A percentile compares a stretch with the other conserved stretches of the same genome.
These are phyloP conservation scores for Penicillium steckii DNA, from an alignment of 495 filamentous ascomycete genomes.

Conservation along the genomic window DNA sequence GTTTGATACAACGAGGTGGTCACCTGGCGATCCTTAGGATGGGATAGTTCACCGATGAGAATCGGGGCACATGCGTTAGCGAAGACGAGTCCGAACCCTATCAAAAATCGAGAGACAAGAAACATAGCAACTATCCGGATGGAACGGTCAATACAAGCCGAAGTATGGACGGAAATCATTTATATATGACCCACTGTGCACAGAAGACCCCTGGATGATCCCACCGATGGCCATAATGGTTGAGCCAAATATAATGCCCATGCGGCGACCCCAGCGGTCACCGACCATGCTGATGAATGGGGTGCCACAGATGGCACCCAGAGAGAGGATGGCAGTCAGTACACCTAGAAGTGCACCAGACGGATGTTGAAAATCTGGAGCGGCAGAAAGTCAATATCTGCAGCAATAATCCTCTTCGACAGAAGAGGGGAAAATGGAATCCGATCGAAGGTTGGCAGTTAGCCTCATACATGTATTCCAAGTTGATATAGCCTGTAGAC, in stretches of 20 bases:
- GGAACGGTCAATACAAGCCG: no score
- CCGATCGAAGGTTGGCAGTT: background rate
- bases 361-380: background rate
- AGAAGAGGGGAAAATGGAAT: no score
- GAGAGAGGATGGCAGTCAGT: conserved; percentile 27
- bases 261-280: conserved; percentile 53
- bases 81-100: conserved; percentile 64
- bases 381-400: background rate
- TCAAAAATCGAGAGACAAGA: conserved; percentile 61
- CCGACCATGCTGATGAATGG: conserved; percentile 59
- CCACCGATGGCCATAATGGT: conserved; percentile 57
- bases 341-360: conserved; percentile 28
- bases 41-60: conserved; percentile 63
- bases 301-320: conserved; percentile 54
- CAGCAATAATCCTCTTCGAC: no score
- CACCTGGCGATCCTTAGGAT: conserved; percentile 65
- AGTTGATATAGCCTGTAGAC: conserved; percentile 57
- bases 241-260: conserved; percentile 61
- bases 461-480: conserved; percentile 54
- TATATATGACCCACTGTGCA: conserved; percentile 13
- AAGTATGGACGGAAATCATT: background rate
- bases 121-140: conserved; percentile 63
- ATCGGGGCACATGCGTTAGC: conserved; percentile 64
- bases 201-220: conserved; percentile 50
- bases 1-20: conserved; percentile 68